These are phyloP conservation scores for Isabelozyma rhagii DNA, from an alignment of 805 yeast genomes.

Conservation along the genomic window DNA sequence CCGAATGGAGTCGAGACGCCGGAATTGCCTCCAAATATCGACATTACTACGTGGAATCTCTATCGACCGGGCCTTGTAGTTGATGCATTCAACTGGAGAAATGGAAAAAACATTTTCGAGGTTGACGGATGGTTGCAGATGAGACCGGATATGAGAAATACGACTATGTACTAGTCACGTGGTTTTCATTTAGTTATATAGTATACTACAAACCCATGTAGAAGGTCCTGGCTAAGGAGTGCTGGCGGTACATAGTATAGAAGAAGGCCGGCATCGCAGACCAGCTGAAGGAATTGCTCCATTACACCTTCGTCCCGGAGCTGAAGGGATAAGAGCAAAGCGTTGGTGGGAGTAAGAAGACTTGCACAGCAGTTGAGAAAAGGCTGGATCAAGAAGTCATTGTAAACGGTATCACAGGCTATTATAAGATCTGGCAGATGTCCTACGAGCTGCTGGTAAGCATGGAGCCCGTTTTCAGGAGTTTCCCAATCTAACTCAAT, in stretches of 20 bases:
- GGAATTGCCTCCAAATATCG: conserved; percentile 14
- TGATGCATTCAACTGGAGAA: neutral
- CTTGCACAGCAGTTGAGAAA: conserved; percentile 42
- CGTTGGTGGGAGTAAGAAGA: conserved; percentile 33
- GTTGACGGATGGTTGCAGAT: neutral
- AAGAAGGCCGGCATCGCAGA: conserved; percentile 26
- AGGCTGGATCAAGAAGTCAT: conserved; percentile 52
- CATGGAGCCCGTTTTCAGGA: conserved; percentile 29
- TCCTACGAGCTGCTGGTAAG: conserved; percentile 10
- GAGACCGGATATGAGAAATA: neutral
- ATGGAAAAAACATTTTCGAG: neutral
- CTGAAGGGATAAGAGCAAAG: conserved; percentile 47
- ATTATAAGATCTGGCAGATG: conserved; percentile 44
- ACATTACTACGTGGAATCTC: conserved; percentile 5
- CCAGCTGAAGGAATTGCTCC: conserved; percentile 41
- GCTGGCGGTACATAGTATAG: conserved; percentile 31
- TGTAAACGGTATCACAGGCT: conserved; percentile 67
- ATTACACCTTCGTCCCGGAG: conserved; percentile 50
- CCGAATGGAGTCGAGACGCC: conserved; percentile 3
- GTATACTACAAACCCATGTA: conserved; percentile 46
- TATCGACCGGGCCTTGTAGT: neutral
- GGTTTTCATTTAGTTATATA: conserved; percentile 10
- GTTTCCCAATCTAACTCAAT: conserved; percentile 64
- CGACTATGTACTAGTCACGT: neutral
- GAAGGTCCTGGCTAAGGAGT: conserved; percentile 26